Evolutionary conservation across 23 red algal species (phyloP), one percentile per base, ranked within the genome.

Genomic region (Rhodosorus marinus): DNA sequence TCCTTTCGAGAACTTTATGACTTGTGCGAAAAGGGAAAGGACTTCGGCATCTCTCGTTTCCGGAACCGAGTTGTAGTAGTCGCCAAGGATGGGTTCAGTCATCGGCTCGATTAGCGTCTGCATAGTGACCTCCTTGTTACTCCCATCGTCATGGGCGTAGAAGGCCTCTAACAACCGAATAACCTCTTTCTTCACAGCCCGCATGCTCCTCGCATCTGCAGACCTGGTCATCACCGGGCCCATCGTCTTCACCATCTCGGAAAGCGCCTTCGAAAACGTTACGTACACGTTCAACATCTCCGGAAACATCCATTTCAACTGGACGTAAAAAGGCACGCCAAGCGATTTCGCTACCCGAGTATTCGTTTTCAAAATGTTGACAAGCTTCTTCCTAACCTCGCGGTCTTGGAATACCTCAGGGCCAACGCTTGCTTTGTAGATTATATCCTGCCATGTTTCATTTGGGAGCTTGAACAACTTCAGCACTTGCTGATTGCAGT

Each of bases 381-480:
- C 75, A 60, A 95, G 75, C 59, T 75, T 67, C 48, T 95, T 95
- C 77, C 80, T 84, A 45, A 57, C 71, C 20, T 79, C 78, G 2
- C 88, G 50, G 31, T 79, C 45, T 32, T 57, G 61, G 24, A 83
- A 47, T n/a, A n/a, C n/a, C 24, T 66, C 67, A 51, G 72, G 48
- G 17, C 38, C 38, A 21, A 70, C 75, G 14, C 42, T 62, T 8
- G 76, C 76, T 11, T 72, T 68, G 46, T 75, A 71, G 31, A 95
- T 29, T 24, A 95, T 59, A 23, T 66, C 51, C 55, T 51, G 66
- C 88, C 88, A 95, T 49, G 64, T 82, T 14, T 55, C 55, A 40
- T 95, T 95, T 36, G 88, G 88, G 31, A 82, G 62, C 26, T 95
- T 75, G 54, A 83, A 95, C 17, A 95, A 73, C 57, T 82, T 74